These are phyloP conservation scores for Yamadazyma siamensis DNA, from an alignment of 1,139 yeast genomes.

Conservation along the genomic window DNA sequence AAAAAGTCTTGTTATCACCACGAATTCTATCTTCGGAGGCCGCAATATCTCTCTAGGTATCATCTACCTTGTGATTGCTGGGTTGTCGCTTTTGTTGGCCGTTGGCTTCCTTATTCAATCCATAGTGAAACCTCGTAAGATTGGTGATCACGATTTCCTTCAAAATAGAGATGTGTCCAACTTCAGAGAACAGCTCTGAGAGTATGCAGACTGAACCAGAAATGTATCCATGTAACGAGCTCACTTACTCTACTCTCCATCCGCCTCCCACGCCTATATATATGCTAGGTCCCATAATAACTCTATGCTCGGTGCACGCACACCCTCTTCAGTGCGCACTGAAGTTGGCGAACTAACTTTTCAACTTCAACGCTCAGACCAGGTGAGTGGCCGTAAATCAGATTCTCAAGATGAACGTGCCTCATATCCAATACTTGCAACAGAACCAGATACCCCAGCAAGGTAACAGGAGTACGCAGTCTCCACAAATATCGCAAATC, in stretches of 20 bases:
- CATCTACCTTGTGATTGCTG: slow-evolving; percentile 64
- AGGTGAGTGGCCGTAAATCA: no score
- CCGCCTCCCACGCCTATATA: no score
- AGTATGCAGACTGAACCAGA: neutral
- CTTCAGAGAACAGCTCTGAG: slow-evolving; percentile 26
- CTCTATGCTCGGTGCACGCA: neutral
- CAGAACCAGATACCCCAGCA: slow-evolving; percentile 35
- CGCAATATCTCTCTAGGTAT: slow-evolving; percentile 65
- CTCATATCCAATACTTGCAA: slow-evolving; percentile 41
- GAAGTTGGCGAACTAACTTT: no score
- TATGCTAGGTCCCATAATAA: no score
- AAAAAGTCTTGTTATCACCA: slow-evolving; percentile 63
- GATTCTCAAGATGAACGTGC: no score
- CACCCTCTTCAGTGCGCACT: neutral
- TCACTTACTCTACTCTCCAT: no score
- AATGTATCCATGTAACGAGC: no score
- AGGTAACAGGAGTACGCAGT: slow-evolving; percentile 23
- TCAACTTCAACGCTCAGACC: no score
- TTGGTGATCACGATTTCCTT: slow-evolving; percentile 45
- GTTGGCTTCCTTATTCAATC: slow-evolving; percentile 46
- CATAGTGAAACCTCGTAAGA: slow-evolving; percentile 42
- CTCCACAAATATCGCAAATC: slow-evolving; percentile 37
- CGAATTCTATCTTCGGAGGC: slow-evolving; percentile 69
- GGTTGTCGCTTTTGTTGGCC: slow-evolving; percentile 45
- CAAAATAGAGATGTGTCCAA: slow-evolving; percentile 21